phyloP scores from a whole-genome alignment of 176 grass and related monocot species.

The Cymbopogon citratus region DNA sequence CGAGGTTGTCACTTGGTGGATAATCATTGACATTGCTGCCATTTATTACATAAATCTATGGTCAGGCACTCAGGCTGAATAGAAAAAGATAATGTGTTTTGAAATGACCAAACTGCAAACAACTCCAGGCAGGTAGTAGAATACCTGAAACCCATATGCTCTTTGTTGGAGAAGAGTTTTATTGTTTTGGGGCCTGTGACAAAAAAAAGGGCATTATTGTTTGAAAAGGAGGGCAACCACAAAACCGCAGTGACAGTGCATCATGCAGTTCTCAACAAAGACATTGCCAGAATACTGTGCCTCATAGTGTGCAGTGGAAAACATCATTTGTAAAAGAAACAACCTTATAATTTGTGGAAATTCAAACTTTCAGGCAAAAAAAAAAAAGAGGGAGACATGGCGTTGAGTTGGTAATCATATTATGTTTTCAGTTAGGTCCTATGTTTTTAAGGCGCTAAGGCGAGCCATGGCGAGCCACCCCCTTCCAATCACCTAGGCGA shows the following conservation, averaged over 20 bases:
- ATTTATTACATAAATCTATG: constrained; percentile 24
- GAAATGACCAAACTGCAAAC: neutral
- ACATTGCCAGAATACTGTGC: too few relatives aligned
- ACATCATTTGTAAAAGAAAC: neutral
- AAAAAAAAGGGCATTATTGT: constrained; percentile 5
- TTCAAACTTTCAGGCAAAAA: neutral
- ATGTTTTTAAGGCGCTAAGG: too few relatives aligned
- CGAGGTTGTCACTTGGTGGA: constrained; percentile 75
- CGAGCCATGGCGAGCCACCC: too few relatives aligned
- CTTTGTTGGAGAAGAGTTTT: constrained; percentile 93
- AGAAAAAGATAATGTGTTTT: neutral
- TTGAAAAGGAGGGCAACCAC: neutral
- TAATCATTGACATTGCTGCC: constrained; percentile 94
- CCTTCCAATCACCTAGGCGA: too few relatives aligned
- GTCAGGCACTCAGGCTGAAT: constrained; percentile 6
- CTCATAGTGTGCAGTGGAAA: neutral
- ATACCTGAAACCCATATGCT: constrained; percentile 99
- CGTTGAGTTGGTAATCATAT: neutral
- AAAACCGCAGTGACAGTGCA: neutral
- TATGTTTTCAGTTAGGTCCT: neutral
- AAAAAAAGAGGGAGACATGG: too few relatives aligned
- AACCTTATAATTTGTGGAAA: neutral
- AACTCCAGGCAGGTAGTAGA: neutral
- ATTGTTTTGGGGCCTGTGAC: constrained; percentile 66
- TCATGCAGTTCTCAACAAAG: neutral